Conservation (phyloP, 257 asterid genomes). For the Thymus mandschuricus region DNA sequence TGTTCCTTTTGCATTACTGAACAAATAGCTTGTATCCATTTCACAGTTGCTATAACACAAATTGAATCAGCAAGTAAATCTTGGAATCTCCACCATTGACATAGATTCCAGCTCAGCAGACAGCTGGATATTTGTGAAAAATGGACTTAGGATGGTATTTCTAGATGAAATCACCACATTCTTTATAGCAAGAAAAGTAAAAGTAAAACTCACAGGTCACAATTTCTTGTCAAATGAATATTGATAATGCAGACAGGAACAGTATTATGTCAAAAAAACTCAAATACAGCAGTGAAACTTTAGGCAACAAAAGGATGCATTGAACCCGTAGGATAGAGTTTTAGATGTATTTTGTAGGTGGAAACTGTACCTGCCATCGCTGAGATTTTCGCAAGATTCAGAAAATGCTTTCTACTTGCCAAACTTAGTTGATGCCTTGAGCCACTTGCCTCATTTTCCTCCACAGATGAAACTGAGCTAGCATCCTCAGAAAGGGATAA, state of each 20-base stretch:
- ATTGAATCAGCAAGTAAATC: background rate
- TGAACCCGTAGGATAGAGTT: constrained; percentile 18
- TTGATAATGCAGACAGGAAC: constrained; percentile 8
- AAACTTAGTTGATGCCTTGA: constrained; percentile 43
- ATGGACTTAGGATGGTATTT: constrained; percentile 3
- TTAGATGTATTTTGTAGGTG: constrained; percentile 13
- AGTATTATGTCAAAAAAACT: background rate
- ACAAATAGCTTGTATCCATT: background rate
- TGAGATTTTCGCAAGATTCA: constrained; percentile 87
- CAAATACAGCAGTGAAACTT: background rate
- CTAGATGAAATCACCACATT: background rate
- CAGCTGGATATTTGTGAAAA: constrained; percentile 22
- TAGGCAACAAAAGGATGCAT: constrained; percentile 29
- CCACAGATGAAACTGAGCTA: constrained; percentile 39
- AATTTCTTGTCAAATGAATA: constrained; percentile 18
- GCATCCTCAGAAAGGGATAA: constrained; percentile 70
- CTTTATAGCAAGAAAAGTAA: background rate
- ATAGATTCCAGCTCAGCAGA: constrained; percentile 11
- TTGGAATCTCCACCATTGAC: background rate
- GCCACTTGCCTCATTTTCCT: constrained; percentile 44
- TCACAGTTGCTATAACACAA: constrained; percentile 5
- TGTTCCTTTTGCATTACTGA: background rate
- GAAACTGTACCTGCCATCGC: constrained; percentile 74
- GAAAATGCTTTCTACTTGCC: constrained; percentile 73
- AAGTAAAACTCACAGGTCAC: background rate